Evolutionary conservation across 2,329 filamentous ascomycete genomes (phyloP).

Genomic region (Fusarium begoniae): DNA sequence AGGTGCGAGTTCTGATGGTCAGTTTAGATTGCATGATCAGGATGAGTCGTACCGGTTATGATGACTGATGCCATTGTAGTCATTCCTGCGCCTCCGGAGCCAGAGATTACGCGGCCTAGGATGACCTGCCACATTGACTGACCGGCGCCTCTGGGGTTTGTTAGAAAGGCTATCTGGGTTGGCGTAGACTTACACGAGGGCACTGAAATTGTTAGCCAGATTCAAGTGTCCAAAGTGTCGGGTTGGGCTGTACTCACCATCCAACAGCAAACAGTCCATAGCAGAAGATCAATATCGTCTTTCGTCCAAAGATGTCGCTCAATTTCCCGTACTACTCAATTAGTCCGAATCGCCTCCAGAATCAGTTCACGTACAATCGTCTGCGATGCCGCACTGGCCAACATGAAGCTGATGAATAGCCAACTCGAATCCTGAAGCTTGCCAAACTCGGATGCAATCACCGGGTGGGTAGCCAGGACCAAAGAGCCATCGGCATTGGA

Average conservation of each 20-base stretch:
- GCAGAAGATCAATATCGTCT: slow-evolving; percentile 38
- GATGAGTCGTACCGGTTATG: background rate
- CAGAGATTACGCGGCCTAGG: slow-evolving; percentile 60
- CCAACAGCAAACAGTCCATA: slow-evolving; percentile 44
- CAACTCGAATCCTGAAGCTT: slow-evolving; percentile 62
- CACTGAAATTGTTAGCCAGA: slow-evolving; percentile 1
- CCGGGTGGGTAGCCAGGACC: slow-evolving; percentile 71
- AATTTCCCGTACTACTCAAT: slow-evolving; percentile 46
- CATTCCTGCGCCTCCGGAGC: slow-evolving; percentile 62
- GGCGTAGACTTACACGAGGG: slow-evolving; percentile 24
- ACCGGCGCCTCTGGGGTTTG: slow-evolving; percentile 48
- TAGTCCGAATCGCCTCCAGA: fast-evolving
- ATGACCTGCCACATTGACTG: slow-evolving; percentile 59
- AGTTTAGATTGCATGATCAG: background rate
- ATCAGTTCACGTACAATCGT: slow-evolving; percentile 1
- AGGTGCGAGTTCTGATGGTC: slow-evolving; percentile 56
- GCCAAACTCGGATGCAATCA: slow-evolving; percentile 69
- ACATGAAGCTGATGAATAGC: slow-evolving; percentile 46
- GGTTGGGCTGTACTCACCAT: slow-evolving; percentile 48
- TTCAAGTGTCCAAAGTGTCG: background rate
- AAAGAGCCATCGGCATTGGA: slow-evolving; percentile 71
- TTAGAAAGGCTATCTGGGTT: background rate
- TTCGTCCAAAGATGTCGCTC: slow-evolving; percentile 44
- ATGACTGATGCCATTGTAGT: slow-evolving; percentile 49
- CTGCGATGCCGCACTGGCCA: slow-evolving; percentile 46